Percentiles rank a stretch among this genome's conserved stretches.
Conservation (phyloP, 73 alveolate genomes). For the Breviolum minutum region DNA sequence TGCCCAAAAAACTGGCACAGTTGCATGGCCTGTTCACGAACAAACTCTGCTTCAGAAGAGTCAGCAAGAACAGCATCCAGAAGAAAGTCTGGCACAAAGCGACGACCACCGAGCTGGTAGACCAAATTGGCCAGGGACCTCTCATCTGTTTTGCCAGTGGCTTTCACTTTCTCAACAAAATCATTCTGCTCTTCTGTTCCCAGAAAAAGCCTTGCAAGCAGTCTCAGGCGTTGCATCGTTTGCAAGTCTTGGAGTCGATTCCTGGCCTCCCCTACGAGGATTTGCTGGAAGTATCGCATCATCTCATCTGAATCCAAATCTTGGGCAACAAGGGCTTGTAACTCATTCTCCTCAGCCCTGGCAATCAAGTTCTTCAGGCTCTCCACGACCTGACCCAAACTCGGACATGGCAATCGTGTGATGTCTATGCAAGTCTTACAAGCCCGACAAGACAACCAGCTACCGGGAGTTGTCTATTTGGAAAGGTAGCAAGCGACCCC, state of each 20-base stretch:
- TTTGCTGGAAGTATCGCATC: not conserved
- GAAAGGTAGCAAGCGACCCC: no score
- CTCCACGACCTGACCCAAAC: not conserved
- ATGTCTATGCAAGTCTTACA: not conserved
- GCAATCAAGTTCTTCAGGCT: not conserved
- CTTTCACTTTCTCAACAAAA: not conserved
- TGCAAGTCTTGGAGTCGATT: not conserved
- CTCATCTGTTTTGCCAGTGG: not conserved
- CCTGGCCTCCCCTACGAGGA: conserved; percentile 2
- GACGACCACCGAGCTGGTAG: conserved; percentile 20
- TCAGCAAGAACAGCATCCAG: not conserved
- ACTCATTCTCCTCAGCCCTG: not conserved
- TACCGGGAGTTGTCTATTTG: no score
- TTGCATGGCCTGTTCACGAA: not conserved
- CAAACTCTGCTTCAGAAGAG: not conserved
- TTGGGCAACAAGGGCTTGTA: not conserved
- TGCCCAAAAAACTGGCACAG: not conserved
- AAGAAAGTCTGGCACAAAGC: not conserved
- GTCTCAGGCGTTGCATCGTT: not conserved
- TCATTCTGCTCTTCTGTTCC: not conserved
- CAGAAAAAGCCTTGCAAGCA: conserved; percentile 6
- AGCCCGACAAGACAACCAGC: not conserved
- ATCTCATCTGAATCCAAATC: not conserved
- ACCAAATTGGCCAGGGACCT: not conserved
- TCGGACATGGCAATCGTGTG: no score